Percentiles rank a stretch among this genome's conserved stretches.
These are phyloP conservation scores for Phaeotremella fagi DNA, from an alignment of 768 basidiomycete genomes.

Conservation along the genomic window DNA sequence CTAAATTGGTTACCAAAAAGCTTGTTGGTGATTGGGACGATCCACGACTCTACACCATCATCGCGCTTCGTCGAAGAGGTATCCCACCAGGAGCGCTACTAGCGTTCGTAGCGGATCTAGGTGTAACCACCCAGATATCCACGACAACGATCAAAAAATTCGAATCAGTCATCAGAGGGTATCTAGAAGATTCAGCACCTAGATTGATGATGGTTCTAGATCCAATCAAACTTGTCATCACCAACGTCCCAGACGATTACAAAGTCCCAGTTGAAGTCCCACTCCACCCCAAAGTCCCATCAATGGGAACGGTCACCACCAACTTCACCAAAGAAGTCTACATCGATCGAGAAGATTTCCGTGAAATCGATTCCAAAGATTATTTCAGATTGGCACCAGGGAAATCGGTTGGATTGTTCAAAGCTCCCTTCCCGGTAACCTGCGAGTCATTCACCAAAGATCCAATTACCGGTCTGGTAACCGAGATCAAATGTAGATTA, in stretches of 20 bases:
- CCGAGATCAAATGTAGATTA: slow-evolving; percentile 70
- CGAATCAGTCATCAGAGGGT: slow-evolving; percentile 80
- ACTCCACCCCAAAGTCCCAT: slow-evolving; percentile 86
- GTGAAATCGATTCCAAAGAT: slow-evolving; percentile 76
- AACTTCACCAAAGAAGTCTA: slow-evolving; percentile 81
- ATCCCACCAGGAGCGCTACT: slow-evolving; percentile 94
- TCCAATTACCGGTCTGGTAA: slow-evolving; percentile 64
- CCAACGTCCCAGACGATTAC: slow-evolving; percentile 84
- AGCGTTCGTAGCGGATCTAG: slow-evolving; percentile 87
- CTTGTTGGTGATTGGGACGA: slow-evolving; percentile 95
- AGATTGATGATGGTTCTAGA: slow-evolving; percentile 84
- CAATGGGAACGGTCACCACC: slow-evolving; percentile 68
- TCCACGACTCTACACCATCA: slow-evolving; percentile 92
- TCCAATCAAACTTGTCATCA: slow-evolving; percentile 84
- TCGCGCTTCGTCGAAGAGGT: slow-evolving; percentile 88
- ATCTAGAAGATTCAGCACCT: slow-evolving; percentile 81
- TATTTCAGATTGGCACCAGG: slow-evolving; percentile 98
- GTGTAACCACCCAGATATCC: slow-evolving; percentile 77
- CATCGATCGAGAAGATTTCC: slow-evolving; percentile 92
- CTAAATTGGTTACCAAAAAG: slow-evolving; percentile 74
- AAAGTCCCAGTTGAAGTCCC: slow-evolving; percentile 78
- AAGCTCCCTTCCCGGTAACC: slow-evolving; percentile 84
- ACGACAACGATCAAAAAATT: slow-evolving; percentile 85
- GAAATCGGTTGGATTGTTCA: slow-evolving; percentile 94
- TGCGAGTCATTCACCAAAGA: slow-evolving; percentile 84